Evolutionary conservation across 73 alveolate genomes (phyloP).

Genomic region (Symbiodinium natans): DNA sequence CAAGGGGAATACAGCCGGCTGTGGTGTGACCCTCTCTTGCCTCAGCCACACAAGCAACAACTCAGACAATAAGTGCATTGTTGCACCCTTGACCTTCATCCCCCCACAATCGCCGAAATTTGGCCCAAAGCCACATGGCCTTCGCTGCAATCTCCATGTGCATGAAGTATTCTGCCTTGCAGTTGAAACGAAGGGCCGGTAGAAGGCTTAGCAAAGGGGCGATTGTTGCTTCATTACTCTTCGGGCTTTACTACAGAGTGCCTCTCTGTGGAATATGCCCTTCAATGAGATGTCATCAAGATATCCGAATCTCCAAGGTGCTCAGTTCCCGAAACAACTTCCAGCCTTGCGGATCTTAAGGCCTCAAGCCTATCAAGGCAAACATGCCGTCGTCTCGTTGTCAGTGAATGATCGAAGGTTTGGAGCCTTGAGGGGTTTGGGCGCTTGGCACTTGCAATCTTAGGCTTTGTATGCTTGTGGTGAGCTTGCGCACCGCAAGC

Average conservation of each 20-base stretch:
- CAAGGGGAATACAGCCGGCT: too few relatives aligned
- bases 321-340: neutral
- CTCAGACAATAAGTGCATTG: neutral
- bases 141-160: neutral
- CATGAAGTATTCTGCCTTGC: neutral
- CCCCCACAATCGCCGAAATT: neutral
- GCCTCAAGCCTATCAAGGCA: neutral
- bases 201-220: too few relatives aligned
- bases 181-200: neutral
- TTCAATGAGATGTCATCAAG: neutral
- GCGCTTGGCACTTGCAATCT: neutral
- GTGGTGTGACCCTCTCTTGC: too few relatives aligned
- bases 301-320: neutral
- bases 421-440: neutral
- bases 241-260: too few relatives aligned
- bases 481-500: neutral
- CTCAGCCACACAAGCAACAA: neutral
- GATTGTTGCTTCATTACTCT: too few relatives aligned
- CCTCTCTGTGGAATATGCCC: neutral
- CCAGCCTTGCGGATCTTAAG: neutral
- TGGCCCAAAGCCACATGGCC: neutral
- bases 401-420: neutral
- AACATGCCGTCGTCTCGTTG: neutral
- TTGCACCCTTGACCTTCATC: neutral
- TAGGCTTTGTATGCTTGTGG: neutral